Percentiles rank a stretch among this genome's conserved stretches.
Conservation (phyloP, 441 rosid genomes). For the Gossypium gossypioides region DNA sequence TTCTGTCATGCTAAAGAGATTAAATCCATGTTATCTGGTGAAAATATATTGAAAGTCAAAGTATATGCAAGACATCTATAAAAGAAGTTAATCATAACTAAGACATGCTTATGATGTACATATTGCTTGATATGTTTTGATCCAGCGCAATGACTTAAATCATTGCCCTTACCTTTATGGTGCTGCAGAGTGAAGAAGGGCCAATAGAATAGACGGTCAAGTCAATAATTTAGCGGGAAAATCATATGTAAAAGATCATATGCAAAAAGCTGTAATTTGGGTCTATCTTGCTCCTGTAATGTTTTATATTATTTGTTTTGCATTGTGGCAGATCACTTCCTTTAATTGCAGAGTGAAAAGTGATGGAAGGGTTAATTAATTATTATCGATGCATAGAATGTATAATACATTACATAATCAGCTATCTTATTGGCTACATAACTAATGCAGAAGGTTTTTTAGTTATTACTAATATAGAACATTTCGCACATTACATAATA, state of each 20-base stretch:
- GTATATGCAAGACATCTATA: background rate
- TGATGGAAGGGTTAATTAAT: background rate
- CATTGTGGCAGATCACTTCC: background rate
- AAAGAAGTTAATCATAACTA: background rate
- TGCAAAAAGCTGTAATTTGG: background rate
- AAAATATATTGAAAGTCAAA: background rate
- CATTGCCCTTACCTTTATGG: background rate
- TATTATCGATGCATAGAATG: background rate
- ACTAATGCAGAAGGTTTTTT: background rate
- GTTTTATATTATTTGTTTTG: background rate
- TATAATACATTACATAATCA: background rate
- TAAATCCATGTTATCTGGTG: background rate
- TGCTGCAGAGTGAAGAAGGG: background rate
- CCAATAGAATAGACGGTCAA: background rate
- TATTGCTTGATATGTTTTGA: background rate
- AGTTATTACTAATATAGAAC: background rate
- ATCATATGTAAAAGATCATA: background rate
- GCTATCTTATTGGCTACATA: background rate
- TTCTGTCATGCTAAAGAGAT: background rate
- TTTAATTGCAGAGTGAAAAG: background rate
- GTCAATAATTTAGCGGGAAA: background rate
- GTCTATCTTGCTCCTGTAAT: background rate
- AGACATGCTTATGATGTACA: slow-evolving; percentile 7
- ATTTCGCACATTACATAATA: background rate
- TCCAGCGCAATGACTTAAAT: background rate